Percentiles rank a stretch among this genome's conserved stretches.
Evolutionary conservation across 1,139 yeast genomes (phyloP).

Genomic region (Hansenula anomala): DNA sequence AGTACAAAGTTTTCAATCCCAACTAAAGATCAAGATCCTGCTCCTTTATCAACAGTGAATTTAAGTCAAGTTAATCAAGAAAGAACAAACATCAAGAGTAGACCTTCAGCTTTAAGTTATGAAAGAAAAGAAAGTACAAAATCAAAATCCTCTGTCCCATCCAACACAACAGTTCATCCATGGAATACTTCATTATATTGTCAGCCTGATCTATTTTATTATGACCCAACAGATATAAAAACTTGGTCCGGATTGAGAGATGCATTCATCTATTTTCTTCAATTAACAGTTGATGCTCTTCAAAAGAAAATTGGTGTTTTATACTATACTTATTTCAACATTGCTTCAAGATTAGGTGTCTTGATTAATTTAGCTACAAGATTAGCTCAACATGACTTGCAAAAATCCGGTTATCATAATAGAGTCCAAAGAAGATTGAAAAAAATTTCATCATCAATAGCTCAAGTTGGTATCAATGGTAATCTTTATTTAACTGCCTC

Average conservation of each 20-base stretch:
- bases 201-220: slow-evolving; percentile 43
- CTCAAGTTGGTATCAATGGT: slow-evolving; percentile 59
- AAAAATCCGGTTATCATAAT: slow-evolving; percentile 38
- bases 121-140: slow-evolving; percentile 13
- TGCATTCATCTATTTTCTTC: slow-evolving; percentile 40
- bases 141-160: slow-evolving; percentile 14
- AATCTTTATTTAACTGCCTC: slow-evolving; percentile 41
- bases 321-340: slow-evolving; percentile 48
- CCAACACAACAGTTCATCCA: slow-evolving; percentile 19
- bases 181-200: slow-evolving; percentile 22
- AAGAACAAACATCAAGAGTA: slow-evolving; percentile 6
- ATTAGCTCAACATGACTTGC: slow-evolving; percentile 46
- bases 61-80: slow-evolving; percentile 8
- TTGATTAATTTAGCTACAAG: slow-evolving; percentile 47
- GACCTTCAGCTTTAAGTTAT: slow-evolving; percentile 12
- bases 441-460: slow-evolving; percentile 46
- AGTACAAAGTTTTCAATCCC: slow-evolving; percentile 24
- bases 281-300: slow-evolving; percentile 43
- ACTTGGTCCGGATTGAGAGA: slow-evolving; percentile 52
- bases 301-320: slow-evolving; percentile 43
- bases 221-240: slow-evolving; percentile 51
- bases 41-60: slow-evolving; percentile 6
- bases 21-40: slow-evolving; percentile 7
- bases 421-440: slow-evolving; percentile 44
- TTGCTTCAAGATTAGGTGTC: slow-evolving; percentile 43